Evolutionary conservation across 768 basidiomycete genomes (phyloP), one percentile per base, ranked within the genome.

Genomic region (Xerocomus potaroensis): DNA sequence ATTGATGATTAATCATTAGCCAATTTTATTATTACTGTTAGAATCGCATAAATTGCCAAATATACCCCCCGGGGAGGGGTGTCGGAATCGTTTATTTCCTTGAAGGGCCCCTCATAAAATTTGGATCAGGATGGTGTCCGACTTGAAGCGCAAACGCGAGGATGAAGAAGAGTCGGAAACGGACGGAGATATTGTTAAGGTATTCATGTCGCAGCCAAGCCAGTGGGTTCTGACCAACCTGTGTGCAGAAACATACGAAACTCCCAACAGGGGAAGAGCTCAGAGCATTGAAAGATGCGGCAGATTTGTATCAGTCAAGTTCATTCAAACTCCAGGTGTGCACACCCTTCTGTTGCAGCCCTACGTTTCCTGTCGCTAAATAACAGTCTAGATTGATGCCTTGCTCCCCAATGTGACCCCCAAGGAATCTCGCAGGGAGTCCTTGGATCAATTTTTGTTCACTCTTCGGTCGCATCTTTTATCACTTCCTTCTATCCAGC

Each of bases 271-370:
- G 83, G 37, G 77, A 80, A 48, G 87, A 92, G 62, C 69, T 92
- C 36, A 73, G 80, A 45, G 67, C 65, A 6, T 82, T 92, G 51
- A 85, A 83, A 59, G 87, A 88, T 51, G 84, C 85, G 14, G 73
- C 76, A 21, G 79, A 88, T 47, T 70, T 91, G 18, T 91, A 81
- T 63, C 75, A 78, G 56, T 92, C 90, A 0, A 84, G 73, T 45
- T 79, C 86, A 3, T 93, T 94, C 72, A 89, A 90, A 56, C 74
- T 94, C 8, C 89, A 93, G 76, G 87, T 87, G 37, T 10, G 70
- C 12, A 9, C n/a, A 32, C 5, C 11, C 27, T 2, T 26, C 10
- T 15, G 4, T n/a, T n/a, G n/a, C n/a, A n/a, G n/a, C n/a, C n/a
- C n/a, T 12, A 9, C 15, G 19, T 29, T n/a, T 47, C 27, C 23